These are phyloP conservation scores for Gossypium trilobum DNA, from an alignment of 441 rosid genomes.

Conservation along the genomic window DNA sequence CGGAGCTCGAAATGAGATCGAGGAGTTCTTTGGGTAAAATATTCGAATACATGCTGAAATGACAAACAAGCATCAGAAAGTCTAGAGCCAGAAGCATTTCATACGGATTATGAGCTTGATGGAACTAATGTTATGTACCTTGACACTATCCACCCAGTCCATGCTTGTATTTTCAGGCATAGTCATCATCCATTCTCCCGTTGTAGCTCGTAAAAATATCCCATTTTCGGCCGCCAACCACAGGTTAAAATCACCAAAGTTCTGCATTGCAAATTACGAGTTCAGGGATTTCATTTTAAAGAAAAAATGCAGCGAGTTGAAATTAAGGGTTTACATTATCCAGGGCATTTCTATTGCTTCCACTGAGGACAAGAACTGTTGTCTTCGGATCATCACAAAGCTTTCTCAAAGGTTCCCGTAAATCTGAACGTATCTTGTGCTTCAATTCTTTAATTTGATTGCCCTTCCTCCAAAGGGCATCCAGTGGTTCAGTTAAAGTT, in stretches of 20 bases:
- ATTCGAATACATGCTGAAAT: constrained; percentile 71
- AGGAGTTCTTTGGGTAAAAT: constrained; percentile 72
- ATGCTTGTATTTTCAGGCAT: constrained; percentile 71
- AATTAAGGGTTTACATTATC: constrained; percentile 37
- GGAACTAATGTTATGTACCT: constrained; percentile 30
- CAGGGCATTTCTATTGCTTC: constrained; percentile 54
- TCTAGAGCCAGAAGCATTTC: constrained; percentile 21
- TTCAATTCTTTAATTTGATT: constrained; percentile 67
- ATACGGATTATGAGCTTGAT: constrained; percentile 4
- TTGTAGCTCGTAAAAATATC: constrained; percentile 57
- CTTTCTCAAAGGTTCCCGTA: constrained; percentile 43
- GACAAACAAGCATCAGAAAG: constrained; percentile 28
- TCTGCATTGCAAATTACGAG: constrained; percentile 33
- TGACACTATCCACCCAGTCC: constrained; percentile 83
- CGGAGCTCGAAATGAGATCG: constrained; percentile 65
- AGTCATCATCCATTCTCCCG: constrained; percentile 73
- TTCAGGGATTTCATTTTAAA: background rate
- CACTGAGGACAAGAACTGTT: constrained; percentile 56
- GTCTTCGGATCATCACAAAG: constrained; percentile 50
- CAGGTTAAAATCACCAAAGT: constrained; percentile 53
- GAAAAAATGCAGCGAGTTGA: background rate
- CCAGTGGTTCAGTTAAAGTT: constrained; percentile 55
- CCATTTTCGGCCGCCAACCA: constrained; percentile 88
- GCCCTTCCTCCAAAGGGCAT: constrained; percentile 42
- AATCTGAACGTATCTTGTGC: constrained; percentile 44